Percentiles rank a stretch among this genome's conserved stretches.
These are phyloP conservation scores for Larix kaempferi DNA, from an alignment of 75 land plant species.

Conservation along the genomic window DNA sequence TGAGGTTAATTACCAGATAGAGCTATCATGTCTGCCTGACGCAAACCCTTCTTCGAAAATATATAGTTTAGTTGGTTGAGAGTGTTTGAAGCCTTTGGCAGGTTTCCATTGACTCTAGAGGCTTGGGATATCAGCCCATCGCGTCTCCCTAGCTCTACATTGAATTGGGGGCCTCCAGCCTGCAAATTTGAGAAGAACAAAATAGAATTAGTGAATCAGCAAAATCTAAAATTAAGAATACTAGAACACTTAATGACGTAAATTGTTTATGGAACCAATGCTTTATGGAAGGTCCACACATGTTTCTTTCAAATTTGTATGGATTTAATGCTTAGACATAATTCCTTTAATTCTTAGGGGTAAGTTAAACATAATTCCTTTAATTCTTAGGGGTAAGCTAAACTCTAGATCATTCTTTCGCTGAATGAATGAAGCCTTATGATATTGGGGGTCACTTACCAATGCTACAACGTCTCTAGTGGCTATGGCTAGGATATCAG, in stretches of 20 bases:
- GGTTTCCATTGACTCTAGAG: slow-evolving; percentile 39
- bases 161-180: slow-evolving; percentile 61
- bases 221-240: too few species aligned
- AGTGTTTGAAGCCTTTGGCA: slow-evolving; percentile 54
- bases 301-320: too few species aligned
- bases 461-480: slow-evolving; percentile 24
- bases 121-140: slow-evolving; percentile 70
- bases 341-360: too few species aligned
- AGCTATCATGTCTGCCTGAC: slow-evolving; percentile 63
- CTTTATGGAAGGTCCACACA: too few species aligned
- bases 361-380: too few species aligned
- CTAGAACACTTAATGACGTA: too few species aligned
- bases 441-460: slow-evolving; percentile 9
- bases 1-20: slow-evolving; percentile 31
- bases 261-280: too few species aligned
- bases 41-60: slow-evolving; percentile 50
- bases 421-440: too few species aligned
- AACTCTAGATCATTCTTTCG: too few species aligned
- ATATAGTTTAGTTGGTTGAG: slow-evolving; percentile 42
- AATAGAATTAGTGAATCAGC: neutral
- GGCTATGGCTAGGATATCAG: slow-evolving; percentile 30
- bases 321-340: too few species aligned
- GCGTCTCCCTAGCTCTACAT: slow-evolving; percentile 54
- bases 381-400: too few species aligned
- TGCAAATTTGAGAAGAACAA: slow-evolving; percentile 10